Evolutionary conservation across 1,139 yeast genomes (phyloP), one percentile per base, ranked within the genome.

Genomic region (Hanseniaspora sp.): DNA sequence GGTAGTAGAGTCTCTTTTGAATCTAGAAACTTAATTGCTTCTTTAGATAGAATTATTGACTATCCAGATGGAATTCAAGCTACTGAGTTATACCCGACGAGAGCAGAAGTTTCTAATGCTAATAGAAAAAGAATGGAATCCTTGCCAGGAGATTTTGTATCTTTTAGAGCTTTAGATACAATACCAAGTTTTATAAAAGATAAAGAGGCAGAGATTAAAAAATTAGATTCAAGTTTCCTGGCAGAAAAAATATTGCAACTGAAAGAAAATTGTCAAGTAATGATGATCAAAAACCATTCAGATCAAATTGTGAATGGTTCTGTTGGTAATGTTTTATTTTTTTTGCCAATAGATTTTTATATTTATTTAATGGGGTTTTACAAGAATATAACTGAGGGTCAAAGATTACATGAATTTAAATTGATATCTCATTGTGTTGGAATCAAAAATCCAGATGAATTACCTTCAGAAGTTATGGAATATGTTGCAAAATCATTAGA

Each of bases 251-350:
- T 66, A n/a, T 67, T 92, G 15, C 72, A 71, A 1, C 71, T 92
- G 61, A 90, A 88, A 62, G 79, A 77, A 55, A 86, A 86, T 54
- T 95, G 96, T 0, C 98, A 92, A 67, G 98, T 92, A 0, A 90
- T 92, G 96, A 82, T 94, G 76, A 74, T 92, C 59, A 92, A 90
- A 66, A 94, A 92, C 64, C 76, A 82, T 56, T 96, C 88, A 62
- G 92, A 83, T 46, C 64, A 63, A 33, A 72, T 92, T 46, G 97
- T 94, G 28, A 92, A 92, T 67, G 98, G 99, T 0, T 80, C 96
- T 0, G 71, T 92, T 52, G 99, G 99, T 0, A 82, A 75, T 55
- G 88, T 92, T 0, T 56, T 71, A 7, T 66, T 68, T 35, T 72
- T 71, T 57, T 58, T 68, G 9, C 63, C 73, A 0, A 58, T 58